These are phyloP conservation scores for Pilatotrama ljubarskyi DNA, from an alignment of 768 basidiomycete genomes.

Conservation along the genomic window DNA sequence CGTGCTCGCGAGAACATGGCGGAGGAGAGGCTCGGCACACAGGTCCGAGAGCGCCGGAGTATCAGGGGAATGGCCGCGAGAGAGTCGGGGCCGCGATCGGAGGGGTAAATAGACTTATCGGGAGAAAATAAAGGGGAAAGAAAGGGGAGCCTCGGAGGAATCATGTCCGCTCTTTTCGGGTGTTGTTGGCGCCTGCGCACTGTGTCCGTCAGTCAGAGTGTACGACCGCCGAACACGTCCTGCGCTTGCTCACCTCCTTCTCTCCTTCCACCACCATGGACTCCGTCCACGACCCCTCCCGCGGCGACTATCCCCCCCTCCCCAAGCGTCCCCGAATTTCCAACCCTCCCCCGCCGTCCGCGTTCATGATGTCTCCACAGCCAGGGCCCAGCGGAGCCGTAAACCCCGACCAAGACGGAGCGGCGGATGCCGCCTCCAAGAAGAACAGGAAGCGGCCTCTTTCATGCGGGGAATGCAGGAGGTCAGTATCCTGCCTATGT, in stretches of 20 bases:
- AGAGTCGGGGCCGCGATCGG: constrained; percentile 21
- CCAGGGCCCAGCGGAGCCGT: constrained; percentile 19
- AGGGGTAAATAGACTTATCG: constrained; percentile 1
- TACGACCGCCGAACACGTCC: not conserved
- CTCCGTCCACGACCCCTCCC: constrained; percentile 24
- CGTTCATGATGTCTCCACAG: constrained; percentile 18
- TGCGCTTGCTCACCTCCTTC: constrained; percentile 14
- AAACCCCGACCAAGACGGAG: constrained; percentile 24
- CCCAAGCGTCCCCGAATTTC: constrained; percentile 26
- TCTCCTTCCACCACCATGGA: constrained; percentile 21
- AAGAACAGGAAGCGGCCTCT: constrained; percentile 44
- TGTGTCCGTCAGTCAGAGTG: constrained; percentile 2
- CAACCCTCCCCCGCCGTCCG: constrained; percentile 20
- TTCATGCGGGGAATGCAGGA: constrained; percentile 70
- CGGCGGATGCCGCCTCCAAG: constrained; percentile 29
- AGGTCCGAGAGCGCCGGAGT: not conserved
- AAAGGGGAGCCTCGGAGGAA: constrained; percentile 1
- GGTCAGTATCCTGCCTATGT: constrained; percentile 37
- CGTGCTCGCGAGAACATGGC: constrained; percentile 7
- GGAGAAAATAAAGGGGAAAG: constrained; percentile 5
- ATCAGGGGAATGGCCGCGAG: not conserved
- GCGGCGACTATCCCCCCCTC: constrained; percentile 23
- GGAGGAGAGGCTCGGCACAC: constrained; percentile 2
- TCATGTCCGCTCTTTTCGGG: constrained; percentile 22
- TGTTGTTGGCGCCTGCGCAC: constrained; percentile 12